Evolutionary conservation across 2,329 filamentous ascomycete species (phyloP).

Genomic region (Westerdykella ornata): DNA sequence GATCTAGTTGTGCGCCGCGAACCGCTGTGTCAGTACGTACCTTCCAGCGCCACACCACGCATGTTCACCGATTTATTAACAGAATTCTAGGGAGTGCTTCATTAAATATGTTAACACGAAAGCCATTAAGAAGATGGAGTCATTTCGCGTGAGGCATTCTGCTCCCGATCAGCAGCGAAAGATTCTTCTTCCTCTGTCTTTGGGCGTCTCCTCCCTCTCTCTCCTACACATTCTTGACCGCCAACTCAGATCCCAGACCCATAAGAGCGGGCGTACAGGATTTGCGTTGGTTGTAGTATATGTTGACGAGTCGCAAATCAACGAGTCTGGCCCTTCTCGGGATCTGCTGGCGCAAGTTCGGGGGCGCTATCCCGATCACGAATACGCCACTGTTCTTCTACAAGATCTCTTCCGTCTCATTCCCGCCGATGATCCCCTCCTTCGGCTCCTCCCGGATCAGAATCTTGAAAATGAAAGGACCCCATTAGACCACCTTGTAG

Average conservation of each 20-base stretch:
- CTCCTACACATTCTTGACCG: conserved; percentile 69
- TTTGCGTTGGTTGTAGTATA: conserved; percentile 59
- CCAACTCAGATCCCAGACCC: conserved; percentile 59
- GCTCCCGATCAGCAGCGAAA: conserved; percentile 42
- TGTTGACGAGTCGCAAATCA: conserved; percentile 40
- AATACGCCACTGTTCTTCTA: conserved; percentile 58
- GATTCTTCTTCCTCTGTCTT: conserved; percentile 73
- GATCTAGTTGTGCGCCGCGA: conserved; percentile 53
- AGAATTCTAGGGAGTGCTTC: conserved; percentile 62
- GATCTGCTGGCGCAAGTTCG: conserved; percentile 38
- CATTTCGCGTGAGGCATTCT: conserved; percentile 50
- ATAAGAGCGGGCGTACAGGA: conserved; percentile 56
- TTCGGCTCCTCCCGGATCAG: conserved; percentile 11
- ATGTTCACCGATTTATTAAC: conserved; percentile 5
- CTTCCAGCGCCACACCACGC: conserved; percentile 15
- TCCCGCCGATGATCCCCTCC: conserved; percentile 17
- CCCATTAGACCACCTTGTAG: conserved; percentile 33
- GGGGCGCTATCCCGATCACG: conserved; percentile 58
- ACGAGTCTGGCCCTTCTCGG: conserved; percentile 5
- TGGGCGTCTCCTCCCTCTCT: conserved; percentile 72
- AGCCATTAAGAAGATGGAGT: conserved; percentile 68
- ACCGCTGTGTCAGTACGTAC: conserved; percentile 50
- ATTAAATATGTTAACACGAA: conserved; percentile 70
- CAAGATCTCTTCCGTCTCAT: conserved; percentile 45
- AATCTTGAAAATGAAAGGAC: background rate